Base-by-base conservation (phyloP, 495 filamentous ascomycete genomes). In the Platismatia glauca region DNA sequence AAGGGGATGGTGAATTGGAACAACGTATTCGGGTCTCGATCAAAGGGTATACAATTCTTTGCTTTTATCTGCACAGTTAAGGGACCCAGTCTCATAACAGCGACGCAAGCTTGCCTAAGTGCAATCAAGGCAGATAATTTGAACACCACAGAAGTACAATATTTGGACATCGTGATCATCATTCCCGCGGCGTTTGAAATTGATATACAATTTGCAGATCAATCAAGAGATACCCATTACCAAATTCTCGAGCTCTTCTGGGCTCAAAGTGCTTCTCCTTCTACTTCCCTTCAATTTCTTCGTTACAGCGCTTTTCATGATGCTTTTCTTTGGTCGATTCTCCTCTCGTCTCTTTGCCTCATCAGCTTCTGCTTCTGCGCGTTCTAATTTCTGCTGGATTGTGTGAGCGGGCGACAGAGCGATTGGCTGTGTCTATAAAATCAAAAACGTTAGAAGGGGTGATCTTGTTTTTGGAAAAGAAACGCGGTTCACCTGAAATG, bases 241-340 rank as follows among this genome's bases (percentile, higher is more conserved):
- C 66, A 87, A 71, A 53, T 84, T 82, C 59, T 87, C 84, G 55
- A 90, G 67, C 66, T 91, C 88, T 75, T 85, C 85, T n/a, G 81
- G 83, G 29, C 83, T 87, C 0, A 91, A 75, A 11, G 88, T 90
- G 62, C 87, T 90, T 50, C 87, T 74, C 67, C 88, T 75, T 58
- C 88, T 77, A 55, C 77, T 81, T 46, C 59, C 71, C 68, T 70
- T 74, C 72, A 70, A 72, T 76, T 70, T 76, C 67, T 69, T 77
- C 44, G 70, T 71, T 46, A 66, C 64, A 67, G 76, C 78, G 55
- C 64, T 74, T 64, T 67, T 77, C 70, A 67, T 68, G 35, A 68
- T 78, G 69, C 74, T 82, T 73, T 71, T 72, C 62, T 76, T 72
- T n/a, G 72, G 74, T 60, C 77, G 73, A 38, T 71, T 73, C 60